Evolutionary conservation across 2,329 filamentous ascomycete genomes (phyloP), one percentile per base, ranked within the genome.

Genomic region (Acephala macrosclerotiorum): DNA sequence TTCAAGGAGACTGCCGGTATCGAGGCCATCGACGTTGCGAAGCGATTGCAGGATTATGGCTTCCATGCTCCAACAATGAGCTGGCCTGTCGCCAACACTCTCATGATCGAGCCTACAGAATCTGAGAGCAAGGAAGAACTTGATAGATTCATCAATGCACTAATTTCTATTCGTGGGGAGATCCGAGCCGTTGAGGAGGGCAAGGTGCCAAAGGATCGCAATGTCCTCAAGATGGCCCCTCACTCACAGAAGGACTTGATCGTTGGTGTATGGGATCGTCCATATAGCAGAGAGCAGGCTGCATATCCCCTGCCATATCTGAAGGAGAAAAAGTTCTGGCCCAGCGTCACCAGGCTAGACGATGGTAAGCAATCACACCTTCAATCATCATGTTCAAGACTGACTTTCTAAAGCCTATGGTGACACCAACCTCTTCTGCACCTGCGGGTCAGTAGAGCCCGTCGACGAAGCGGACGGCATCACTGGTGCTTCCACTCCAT

Each of bases 61-160:
- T 98, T 98, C 87, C 95, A 98, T 79, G 92, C 94, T 1, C 95
- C 95, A 0, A 98, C 95, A 61, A 97, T 98, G 95, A 94, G 90
- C 77, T 97, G 93, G 92, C 95, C 95, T 1, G 94, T 98, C 1
- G 87, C 93, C 60, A 96, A 96, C 80, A 97, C 95, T 0, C 87
- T 98, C 53, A 98, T 98, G 95, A 97, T 98, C 71, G 95, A 98
- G 82, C 95, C 95, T 1, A 98, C 95, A 0, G 95, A 97, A 81
- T 94, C 91, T 16, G 95, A 98, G 83, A 92, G 88, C 79, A 94
- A 96, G 78, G 91, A 91, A 68, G 95, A 98, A 83, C 87, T 98
- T 1, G 95, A 97, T 79, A 90, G 95, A 25, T 97, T 97, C 83
- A 92, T 94, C 68, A 91, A 97, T 70, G 93, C 95, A 0, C 83